phyloP scores from a whole-genome alignment of 2,329 filamentous ascomycete species.

The Aspergillus chevalieri region DNA sequence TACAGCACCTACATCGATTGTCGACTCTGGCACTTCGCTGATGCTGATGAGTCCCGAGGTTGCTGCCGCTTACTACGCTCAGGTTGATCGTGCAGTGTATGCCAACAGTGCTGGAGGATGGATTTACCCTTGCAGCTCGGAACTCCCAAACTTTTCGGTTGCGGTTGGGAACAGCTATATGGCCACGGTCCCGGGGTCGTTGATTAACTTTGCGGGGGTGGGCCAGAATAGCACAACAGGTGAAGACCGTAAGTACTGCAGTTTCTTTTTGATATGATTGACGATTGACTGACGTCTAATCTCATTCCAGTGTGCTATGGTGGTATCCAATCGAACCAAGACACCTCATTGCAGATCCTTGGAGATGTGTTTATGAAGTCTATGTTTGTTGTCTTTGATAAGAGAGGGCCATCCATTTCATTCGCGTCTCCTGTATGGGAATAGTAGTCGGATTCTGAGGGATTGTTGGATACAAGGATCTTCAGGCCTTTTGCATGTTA shows the following conservation, averaged over 20 bases:
- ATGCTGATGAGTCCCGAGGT: constrained; percentile 55
- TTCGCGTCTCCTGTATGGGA: constrained; percentile 41
- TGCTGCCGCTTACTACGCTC: constrained; percentile 55
- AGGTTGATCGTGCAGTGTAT: constrained; percentile 48
- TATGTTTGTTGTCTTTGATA: constrained; percentile 56
- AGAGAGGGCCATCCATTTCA: constrained; percentile 44
- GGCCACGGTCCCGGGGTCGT: constrained; percentile 49
- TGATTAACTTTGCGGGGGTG: constrained; percentile 51
- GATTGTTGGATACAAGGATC: too few relatives aligned
- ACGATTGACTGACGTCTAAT: constrained; percentile 10
- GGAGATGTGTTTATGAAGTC: constrained; percentile 58
- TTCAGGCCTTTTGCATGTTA: neutral
- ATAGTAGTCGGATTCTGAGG: neutral
- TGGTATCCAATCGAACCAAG: constrained; percentile 54
- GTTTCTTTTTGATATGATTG: neutral
- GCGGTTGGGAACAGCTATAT: constrained; percentile 46
- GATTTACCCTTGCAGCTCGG: constrained; percentile 52
- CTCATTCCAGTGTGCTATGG: constrained; percentile 47
- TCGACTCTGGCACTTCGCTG: constrained; percentile 65
- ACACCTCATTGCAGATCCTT: constrained; percentile 51
- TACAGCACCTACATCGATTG: constrained; percentile 44
- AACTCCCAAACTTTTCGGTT: constrained; percentile 51
- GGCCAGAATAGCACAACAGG: constrained; percentile 40
- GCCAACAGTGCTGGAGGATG: constrained; percentile 43
- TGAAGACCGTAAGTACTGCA: constrained; percentile 27